Conservation (phyloP, 139 green algal genomes). For the Chlamydomonas applanata region DNA sequence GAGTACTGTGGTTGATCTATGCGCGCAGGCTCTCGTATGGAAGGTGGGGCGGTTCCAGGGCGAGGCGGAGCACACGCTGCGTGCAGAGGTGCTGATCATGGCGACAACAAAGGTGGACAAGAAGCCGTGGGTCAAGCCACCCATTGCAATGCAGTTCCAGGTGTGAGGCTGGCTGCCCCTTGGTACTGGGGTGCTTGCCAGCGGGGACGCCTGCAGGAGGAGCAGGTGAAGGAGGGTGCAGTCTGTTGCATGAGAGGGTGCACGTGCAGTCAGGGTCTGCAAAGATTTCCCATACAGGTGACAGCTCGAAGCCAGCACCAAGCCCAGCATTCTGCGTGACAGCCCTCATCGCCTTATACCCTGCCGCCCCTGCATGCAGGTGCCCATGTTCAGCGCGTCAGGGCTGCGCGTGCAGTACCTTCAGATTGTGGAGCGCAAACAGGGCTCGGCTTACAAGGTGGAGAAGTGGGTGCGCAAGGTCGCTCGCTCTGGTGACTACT, state of each 20-base stretch:
- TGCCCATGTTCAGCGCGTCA: constrained; percentile 91
- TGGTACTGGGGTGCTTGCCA: constrained; percentile 18
- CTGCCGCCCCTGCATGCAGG: constrained; percentile 35
- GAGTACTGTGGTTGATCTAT: neutral
- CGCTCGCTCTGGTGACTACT: constrained; percentile 82
- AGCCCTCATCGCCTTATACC: too few relatives aligned
- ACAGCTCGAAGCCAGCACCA: too few relatives aligned
- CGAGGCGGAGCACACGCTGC: constrained; percentile 75
- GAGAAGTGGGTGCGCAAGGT: constrained; percentile 95
- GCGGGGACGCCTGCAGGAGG: neutral
- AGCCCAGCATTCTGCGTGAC: too few relatives aligned
- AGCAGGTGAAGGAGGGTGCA: too few relatives aligned
- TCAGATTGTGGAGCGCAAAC: constrained; percentile 83
- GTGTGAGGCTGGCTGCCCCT: constrained; percentile 59
- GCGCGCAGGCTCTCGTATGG: constrained; percentile 56
- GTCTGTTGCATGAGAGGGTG: too few relatives aligned
- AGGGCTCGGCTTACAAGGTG: constrained; percentile 67
- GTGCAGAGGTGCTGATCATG: constrained; percentile 88
- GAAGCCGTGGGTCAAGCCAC: constrained; percentile 82
- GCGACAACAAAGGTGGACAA: constrained; percentile 71
- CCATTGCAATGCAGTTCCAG: constrained; percentile 84
- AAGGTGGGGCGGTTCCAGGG: constrained; percentile 86
- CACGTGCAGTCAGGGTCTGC: too few relatives aligned
- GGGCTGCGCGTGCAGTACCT: constrained; percentile 90
- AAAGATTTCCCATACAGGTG: too few relatives aligned